Evolutionary conservation across 306 rosid genomes (phyloP).

Genomic region (Rosa chinensis): DNA sequence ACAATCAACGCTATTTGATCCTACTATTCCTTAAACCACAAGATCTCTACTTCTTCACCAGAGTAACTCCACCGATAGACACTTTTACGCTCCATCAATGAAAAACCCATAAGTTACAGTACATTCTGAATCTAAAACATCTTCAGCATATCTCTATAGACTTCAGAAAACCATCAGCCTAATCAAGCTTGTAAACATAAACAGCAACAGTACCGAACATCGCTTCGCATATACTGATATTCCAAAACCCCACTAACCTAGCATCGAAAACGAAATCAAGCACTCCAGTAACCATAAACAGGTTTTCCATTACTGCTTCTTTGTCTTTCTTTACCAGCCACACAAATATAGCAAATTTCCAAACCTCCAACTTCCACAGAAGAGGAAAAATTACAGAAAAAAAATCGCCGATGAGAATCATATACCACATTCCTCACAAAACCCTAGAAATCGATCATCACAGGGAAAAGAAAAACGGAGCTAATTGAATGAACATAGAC

Average conservation of each 20-base stretch:
- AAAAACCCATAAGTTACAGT: neutral
- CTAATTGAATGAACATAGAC: neutral
- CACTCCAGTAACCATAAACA: neutral
- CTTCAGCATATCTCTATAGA: too few species aligned
- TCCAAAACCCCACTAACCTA: neutral
- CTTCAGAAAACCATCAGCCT: too few species aligned
- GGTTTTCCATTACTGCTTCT: neutral
- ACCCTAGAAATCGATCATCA: constrained; percentile 29
- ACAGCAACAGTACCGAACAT: neutral
- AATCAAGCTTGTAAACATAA: too few species aligned
- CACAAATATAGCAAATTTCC: neutral
- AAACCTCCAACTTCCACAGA: neutral
- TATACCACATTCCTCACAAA: constrained; percentile 12
- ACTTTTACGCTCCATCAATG: neutral
- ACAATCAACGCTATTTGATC: neutral
- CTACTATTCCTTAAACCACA: neutral
- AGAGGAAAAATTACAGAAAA: neutral
- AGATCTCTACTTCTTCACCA: neutral
- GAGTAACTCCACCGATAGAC: neutral
- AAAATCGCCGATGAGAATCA: neutral
- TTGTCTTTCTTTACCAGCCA: neutral
- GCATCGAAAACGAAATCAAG: neutral
- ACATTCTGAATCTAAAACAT: neutral
- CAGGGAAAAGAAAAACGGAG: neutral
- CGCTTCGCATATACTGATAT: neutral